phyloP scores from a whole-genome alignment of 139 green algal species.

The Picochlorum costavermella region DNA sequence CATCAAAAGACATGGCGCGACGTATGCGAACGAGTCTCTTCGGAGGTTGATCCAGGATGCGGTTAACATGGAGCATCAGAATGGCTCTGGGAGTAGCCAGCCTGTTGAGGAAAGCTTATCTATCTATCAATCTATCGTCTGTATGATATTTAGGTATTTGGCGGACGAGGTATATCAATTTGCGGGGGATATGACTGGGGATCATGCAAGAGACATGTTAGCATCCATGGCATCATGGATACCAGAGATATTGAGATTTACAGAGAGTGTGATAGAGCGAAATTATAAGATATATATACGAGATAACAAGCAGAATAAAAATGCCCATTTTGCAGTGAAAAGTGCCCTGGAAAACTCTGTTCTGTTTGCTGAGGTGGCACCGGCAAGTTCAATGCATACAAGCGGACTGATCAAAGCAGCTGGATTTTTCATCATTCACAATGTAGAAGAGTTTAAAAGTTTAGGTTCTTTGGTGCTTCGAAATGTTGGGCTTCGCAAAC shows the following conservation, averaged over 20 bases:
- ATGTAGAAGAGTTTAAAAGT: slow-evolving; percentile 43
- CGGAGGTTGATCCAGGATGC: slow-evolving; percentile 53
- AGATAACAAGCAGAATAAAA: slow-evolving; percentile 23
- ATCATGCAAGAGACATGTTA: slow-evolving; percentile 52
- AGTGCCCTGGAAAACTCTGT: slow-evolving; percentile 38
- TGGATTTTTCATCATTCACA: slow-evolving; percentile 43
- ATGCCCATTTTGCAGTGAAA: slow-evolving; percentile 33
- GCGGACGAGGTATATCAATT: slow-evolving; percentile 66
- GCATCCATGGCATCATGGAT: slow-evolving; percentile 40
- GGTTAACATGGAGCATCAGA: background rate
- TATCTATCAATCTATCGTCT: slow-evolving; percentile 34
- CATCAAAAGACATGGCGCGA: slow-evolving; percentile 51
- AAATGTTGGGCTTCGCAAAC: slow-evolving; percentile 24
- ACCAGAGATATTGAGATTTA: slow-evolving; percentile 47
- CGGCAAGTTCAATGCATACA: slow-evolving; percentile 38
- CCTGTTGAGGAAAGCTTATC: slow-evolving; percentile 15
- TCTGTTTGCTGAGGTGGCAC: slow-evolving; percentile 59
- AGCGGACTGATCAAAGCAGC: slow-evolving; percentile 49
- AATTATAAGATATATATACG: slow-evolving; percentile 20
- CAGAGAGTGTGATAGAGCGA: slow-evolving; percentile 31
- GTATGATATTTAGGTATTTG: slow-evolving; percentile 64
- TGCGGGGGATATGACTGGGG: slow-evolving; percentile 28
- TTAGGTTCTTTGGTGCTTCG: slow-evolving; percentile 51
- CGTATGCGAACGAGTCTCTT: slow-evolving; percentile 44
- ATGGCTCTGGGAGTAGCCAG: too few species aligned